A percentile compares a stretch with the other conserved stretches of the same genome.
Conservation (phyloP, 371 early-diverging fungal genomes). For the Mortierella sp. region DNA sequence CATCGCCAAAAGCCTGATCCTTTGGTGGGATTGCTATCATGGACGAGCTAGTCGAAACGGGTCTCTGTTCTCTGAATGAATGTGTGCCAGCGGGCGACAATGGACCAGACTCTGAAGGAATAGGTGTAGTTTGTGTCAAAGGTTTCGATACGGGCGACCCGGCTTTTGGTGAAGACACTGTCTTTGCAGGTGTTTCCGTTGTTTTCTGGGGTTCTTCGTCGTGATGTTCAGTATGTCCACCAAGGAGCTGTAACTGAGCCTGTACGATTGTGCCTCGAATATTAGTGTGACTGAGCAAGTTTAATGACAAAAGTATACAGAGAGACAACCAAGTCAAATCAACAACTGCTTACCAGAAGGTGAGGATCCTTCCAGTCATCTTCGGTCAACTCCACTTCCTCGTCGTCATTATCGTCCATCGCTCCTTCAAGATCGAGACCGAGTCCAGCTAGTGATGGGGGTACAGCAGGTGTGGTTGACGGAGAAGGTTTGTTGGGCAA, state of each 20-base stretch:
- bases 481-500: slow-evolving; percentile 5
- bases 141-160: not conserved
- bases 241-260: slow-evolving; percentile 47
- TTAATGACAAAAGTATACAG: not conserved
- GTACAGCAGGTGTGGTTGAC: not conserved
- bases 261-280: slow-evolving; percentile 4
- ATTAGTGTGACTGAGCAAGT: not conserved
- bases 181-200: not conserved
- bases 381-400: slow-evolving; percentile 62
- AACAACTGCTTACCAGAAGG: slow-evolving; percentile 43
- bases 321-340: not conserved
- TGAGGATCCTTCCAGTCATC: slow-evolving; percentile 63
- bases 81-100: not conserved
- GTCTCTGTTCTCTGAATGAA: not conserved
- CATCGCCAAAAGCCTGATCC: slow-evolving; percentile 23
- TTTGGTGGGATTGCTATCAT: slow-evolving; percentile 49
- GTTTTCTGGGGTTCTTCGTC: not conserved
- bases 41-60: slow-evolving; percentile 33
- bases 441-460: slow-evolving; percentile 38
- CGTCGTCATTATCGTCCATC: slow-evolving; percentile 51
- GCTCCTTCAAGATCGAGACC: slow-evolving; percentile 50
- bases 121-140: slow-evolving; percentile 2
- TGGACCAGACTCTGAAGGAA: slow-evolving; percentile 9
- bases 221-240: slow-evolving; percentile 27
- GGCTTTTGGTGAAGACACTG: not conserved